Evolutionary conservation across 345 rosid genomes (phyloP).

Genomic region (Euphorbia lathyris): DNA sequence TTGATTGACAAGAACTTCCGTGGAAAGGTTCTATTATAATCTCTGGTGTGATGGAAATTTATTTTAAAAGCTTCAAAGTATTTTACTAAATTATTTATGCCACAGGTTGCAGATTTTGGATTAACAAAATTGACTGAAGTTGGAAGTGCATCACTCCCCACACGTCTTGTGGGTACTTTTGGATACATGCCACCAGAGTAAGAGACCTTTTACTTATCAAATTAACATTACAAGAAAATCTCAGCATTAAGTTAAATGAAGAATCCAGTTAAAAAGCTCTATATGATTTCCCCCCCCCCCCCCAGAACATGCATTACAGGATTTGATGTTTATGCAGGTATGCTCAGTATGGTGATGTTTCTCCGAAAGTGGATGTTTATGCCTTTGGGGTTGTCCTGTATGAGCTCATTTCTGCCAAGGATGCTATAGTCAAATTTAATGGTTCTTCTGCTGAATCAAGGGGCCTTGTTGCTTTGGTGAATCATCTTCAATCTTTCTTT

Average conservation of each 20-base stretch:
- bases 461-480: constrained; percentile 90
- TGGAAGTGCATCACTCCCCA: constrained; percentile 60
- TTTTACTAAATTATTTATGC: constrained; percentile 8
- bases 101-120: constrained; percentile 96
- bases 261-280: too few relatives aligned
- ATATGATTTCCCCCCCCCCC: too few relatives aligned
- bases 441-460: constrained; percentile 52
- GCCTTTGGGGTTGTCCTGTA: constrained; percentile 97
- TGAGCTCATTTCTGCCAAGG: constrained; percentile 90
- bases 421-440: constrained; percentile 65
- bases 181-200: constrained; percentile 99
- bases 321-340: constrained; percentile 45
- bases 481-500: constrained; percentile 17
- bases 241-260: not conserved
- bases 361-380: constrained; percentile 87
- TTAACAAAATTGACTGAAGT: constrained; percentile 83
- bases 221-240: not conserved
- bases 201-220: constrained; percentile 19
- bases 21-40: constrained; percentile 55
- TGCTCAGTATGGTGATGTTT: constrained; percentile 82
- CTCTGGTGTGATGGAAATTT: constrained; percentile 5
- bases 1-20: constrained; percentile 83
- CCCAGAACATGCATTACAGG: too few relatives aligned
- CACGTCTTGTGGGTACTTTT: constrained; percentile 91
- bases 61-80: constrained; percentile 7